Conservation (phyloP, 768 basidiomycete genomes). For the Sarcomyxa edulis region DNA sequence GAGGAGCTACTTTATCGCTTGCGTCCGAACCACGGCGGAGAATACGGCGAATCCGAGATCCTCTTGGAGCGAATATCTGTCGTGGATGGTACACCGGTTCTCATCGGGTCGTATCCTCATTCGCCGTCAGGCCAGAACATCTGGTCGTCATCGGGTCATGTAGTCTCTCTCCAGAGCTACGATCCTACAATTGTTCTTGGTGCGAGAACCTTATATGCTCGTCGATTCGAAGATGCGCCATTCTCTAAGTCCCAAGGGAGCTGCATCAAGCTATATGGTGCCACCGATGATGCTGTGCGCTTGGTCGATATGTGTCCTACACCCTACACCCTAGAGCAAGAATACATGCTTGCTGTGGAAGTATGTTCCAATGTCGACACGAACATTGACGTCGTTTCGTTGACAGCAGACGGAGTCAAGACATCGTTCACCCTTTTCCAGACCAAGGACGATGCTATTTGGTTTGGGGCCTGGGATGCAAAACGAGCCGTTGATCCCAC, state of each 20-base stretch:
- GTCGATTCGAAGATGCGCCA: conserved; percentile 10
- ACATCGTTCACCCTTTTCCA: conserved; percentile 20
- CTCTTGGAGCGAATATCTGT: conserved; percentile 20
- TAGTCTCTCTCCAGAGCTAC: conserved; percentile 24
- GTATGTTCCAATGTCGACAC: conserved; percentile 38
- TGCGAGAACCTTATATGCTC: conserved; percentile 23
- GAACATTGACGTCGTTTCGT: conserved; percentile 27
- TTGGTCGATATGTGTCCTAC: conserved; percentile 27
- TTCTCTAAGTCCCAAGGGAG: conserved; percentile 4
- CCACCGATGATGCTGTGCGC: conserved; percentile 24
- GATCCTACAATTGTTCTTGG: conserved; percentile 23
- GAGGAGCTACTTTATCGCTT: conserved; percentile 24
- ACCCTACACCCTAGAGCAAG: conserved; percentile 1
- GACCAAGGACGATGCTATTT: conserved; percentile 26
- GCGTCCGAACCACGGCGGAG: conserved; percentile 19
- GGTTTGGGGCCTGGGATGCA: conserved; percentile 32
- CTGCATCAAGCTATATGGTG: conserved; percentile 20
- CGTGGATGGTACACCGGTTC: conserved; percentile 10
- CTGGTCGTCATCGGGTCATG: conserved; percentile 22
- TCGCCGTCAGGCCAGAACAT: conserved; percentile 26
- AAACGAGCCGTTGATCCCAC: conserved; percentile 16
- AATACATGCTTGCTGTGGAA: conserved; percentile 23
- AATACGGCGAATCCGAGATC: conserved; percentile 24
- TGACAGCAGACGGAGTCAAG: conserved; percentile 10
- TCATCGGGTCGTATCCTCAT: conserved; percentile 22